Percentiles rank a stretch among this genome's conserved stretches.
These are phyloP conservation scores for Pythium brachiatum DNA, from an alignment of 352 stramenopile species.

Conservation along the genomic window DNA sequence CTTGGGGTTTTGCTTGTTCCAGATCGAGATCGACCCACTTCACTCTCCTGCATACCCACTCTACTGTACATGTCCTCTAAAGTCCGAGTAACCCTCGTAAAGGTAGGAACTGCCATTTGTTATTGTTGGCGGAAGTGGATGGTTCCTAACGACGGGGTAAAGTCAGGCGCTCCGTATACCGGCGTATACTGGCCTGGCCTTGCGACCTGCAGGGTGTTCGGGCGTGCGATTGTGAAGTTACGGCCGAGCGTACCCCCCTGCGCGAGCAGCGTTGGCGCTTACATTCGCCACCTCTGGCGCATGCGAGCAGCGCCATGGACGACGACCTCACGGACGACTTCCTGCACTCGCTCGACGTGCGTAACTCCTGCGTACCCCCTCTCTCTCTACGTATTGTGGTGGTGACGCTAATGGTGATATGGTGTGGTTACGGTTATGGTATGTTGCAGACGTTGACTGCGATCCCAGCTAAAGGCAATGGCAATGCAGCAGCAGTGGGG, in stretches of 20 bases:
- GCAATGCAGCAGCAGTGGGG: neutral
- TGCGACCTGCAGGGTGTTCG: neutral
- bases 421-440: slow-evolving; percentile 1
- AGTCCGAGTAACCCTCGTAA: slow-evolving; percentile 9
- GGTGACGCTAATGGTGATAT: neutral
- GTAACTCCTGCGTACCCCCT: slow-evolving; percentile 8
- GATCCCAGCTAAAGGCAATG: slow-evolving; percentile 11
- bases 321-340: slow-evolving; percentile 67
- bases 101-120: neutral
- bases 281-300: neutral
- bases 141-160: slow-evolving; percentile 12
- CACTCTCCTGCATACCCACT: neutral
- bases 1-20: slow-evolving; percentile 4
- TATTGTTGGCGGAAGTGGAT: neutral
- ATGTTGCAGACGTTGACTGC: slow-evolving; percentile 19
- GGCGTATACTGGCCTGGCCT: slow-evolving; percentile 5
- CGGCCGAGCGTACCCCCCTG: neutral
- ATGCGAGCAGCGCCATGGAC: slow-evolving; percentile 29
- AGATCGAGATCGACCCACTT: slow-evolving; percentile 4
- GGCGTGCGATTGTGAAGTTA: slow-evolving; percentile 2
- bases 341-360: slow-evolving; percentile 68
- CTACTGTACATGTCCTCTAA: neutral
- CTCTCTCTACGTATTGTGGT: neutral
- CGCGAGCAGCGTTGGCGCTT: neutral
- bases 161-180: neutral